phyloP scores from a whole-genome alignment of 768 basidiomycete genomes.

The Pleurotus djamor region DNA sequence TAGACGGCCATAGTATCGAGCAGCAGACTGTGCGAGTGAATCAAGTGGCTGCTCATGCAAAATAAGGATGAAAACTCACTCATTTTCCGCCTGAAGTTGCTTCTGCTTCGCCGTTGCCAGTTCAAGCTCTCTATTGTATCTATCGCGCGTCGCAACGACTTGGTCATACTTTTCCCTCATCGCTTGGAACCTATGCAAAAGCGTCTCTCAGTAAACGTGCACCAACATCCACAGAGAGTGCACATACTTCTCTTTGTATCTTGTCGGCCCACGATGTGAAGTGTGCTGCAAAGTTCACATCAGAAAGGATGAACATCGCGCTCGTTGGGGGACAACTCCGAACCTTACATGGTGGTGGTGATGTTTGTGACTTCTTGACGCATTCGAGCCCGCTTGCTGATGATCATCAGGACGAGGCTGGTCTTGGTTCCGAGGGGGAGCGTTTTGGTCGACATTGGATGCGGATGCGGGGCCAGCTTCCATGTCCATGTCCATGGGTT shows the following conservation, averaged over 20 bases:
- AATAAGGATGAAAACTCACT: constrained; percentile 28
- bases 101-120: constrained; percentile 35
- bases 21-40: background rate
- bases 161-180: constrained; percentile 46
- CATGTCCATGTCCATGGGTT: no score
- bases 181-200: constrained; percentile 36
- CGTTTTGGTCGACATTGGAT: background rate
- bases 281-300: background rate
- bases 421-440: background rate
- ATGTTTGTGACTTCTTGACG: background rate
- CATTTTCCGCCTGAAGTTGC: constrained; percentile 47
- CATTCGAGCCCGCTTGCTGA: background rate
- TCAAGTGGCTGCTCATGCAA: background rate
- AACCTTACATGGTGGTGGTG: constrained; percentile 6
- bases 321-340: background rate
- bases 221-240: background rate
- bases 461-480: background rate
- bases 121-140: constrained; percentile 35
- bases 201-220: background rate
- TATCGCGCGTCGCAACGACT: constrained; percentile 35
- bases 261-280: constrained; percentile 2
- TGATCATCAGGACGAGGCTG: background rate
- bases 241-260: constrained; percentile 27
- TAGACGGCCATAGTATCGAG: background rate
- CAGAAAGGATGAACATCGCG: background rate